Evolutionary conservation across 2,329 filamentous ascomycete genomes (phyloP).

Genomic region (Colletotrichum melonis): DNA sequence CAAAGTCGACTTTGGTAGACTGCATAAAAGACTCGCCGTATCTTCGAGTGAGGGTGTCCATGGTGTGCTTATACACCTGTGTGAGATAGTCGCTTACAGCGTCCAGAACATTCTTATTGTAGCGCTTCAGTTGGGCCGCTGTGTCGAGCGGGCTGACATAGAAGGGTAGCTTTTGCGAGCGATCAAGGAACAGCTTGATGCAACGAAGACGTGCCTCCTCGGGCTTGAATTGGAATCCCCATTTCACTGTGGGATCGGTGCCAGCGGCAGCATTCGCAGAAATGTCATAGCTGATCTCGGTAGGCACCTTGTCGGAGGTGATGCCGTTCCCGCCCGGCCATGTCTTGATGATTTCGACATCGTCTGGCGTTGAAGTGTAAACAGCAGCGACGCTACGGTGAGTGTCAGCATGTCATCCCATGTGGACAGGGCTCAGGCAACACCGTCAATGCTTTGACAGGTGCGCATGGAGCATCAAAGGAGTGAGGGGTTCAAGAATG

Average conservation of each 20-base stretch:
- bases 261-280: slow-evolving; percentile 48
- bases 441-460: not conserved
- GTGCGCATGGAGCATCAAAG: not conserved
- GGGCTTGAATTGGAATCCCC: slow-evolving; percentile 86
- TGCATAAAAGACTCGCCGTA: slow-evolving; percentile 85
- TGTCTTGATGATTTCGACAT: slow-evolving; percentile 85
- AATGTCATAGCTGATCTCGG: slow-evolving; percentile 76
- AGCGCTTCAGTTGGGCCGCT: slow-evolving; percentile 78
- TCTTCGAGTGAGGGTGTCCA: slow-evolving; percentile 78
- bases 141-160: slow-evolving; percentile 84
- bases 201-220: slow-evolving; percentile 81
- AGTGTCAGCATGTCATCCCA: slow-evolving; percentile 20
- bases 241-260: slow-evolving; percentile 69
- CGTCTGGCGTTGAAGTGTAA: slow-evolving; percentile 81
- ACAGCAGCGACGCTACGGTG: slow-evolving; percentile 72
- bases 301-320: slow-evolving; percentile 89
- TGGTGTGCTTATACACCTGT: slow-evolving; percentile 80
- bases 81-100: slow-evolving; percentile 84
- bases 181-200: slow-evolving; percentile 87
- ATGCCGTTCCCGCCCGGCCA: slow-evolving; percentile 89
- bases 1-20: slow-evolving; percentile 80
- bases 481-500: not conserved
- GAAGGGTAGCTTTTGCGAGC: slow-evolving; percentile 82
- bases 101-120: slow-evolving; percentile 81
- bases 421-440: not conserved